These are phyloP conservation scores for Talaromyces sp. DNA, from an alignment of 2,329 filamentous ascomycete species.

Conservation along the genomic window DNA sequence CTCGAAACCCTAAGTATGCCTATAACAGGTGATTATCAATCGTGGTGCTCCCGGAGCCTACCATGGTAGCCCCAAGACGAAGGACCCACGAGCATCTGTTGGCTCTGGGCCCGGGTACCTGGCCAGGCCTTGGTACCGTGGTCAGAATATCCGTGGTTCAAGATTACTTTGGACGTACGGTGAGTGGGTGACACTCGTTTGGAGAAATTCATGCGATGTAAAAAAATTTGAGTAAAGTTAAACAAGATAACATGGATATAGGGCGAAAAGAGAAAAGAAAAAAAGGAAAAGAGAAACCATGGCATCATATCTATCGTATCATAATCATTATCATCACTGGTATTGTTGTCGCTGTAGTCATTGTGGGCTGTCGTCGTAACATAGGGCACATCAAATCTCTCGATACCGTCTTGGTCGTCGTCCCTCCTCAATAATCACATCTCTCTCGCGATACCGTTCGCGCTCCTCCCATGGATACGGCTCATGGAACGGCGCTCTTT, in stretches of 20 bases:
- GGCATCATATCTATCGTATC: not conserved
- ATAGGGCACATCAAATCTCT: conserved; percentile 9
- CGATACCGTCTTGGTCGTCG: conserved; percentile 15
- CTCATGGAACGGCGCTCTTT: conserved; percentile 8
- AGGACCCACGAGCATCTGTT: not conserved
- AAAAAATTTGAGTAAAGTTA: not conserved
- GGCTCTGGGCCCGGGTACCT: not conserved
- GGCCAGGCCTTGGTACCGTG: not conserved
- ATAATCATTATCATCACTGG: not conserved
- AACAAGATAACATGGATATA: not conserved
- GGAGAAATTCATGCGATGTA: not conserved
- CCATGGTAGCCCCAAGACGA: not conserved
- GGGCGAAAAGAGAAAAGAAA: not conserved
- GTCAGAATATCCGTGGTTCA: not conserved
- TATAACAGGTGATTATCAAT: not conserved
- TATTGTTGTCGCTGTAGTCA: not conserved
- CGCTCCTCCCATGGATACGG: conserved; percentile 11
- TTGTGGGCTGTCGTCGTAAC: not conserved
- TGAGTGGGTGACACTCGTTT: not conserved
- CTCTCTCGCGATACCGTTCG: conserved; percentile 16
- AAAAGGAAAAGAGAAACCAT: not conserved
- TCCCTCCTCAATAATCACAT: conserved; percentile 13
- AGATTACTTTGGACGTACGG: not conserved
- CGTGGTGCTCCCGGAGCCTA: not conserved
- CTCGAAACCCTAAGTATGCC: not conserved